A percentile compares a stretch with the other conserved stretches of the same genome.
Conservation (phyloP, 257 asterid genomes). For the Penstemon newberryi region DNA sequence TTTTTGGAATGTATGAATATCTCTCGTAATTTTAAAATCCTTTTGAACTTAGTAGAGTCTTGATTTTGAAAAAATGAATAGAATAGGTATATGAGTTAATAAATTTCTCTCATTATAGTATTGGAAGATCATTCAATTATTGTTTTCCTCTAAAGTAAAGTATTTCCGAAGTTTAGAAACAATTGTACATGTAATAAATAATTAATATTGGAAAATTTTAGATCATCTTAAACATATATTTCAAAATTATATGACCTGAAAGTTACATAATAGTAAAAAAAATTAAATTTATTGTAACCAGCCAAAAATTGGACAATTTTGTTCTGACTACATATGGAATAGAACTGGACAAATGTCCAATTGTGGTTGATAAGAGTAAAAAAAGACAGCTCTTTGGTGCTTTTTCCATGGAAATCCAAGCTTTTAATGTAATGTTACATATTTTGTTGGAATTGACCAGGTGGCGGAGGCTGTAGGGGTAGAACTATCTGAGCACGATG, state of each 20-base stretch:
- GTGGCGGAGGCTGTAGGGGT: conserved; percentile 52
- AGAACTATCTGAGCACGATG: conserved; percentile 66
- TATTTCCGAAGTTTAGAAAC: too few relatives aligned
- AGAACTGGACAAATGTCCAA: not conserved
- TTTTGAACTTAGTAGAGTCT: not conserved
- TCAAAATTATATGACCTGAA: not conserved
- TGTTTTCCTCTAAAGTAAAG: not conserved
- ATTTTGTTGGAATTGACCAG: conserved; percentile 27
- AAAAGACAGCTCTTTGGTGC: not conserved
- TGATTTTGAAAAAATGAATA: not conserved
- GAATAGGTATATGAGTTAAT: not conserved
- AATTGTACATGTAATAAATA: not conserved
- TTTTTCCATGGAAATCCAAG: not conserved
- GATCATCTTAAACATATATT: too few relatives aligned
- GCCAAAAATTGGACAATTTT: not conserved
- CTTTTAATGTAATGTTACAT: not conserved
- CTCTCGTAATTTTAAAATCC: not conserved
- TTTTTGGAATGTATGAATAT: not conserved
- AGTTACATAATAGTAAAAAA: not conserved
- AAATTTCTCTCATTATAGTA: not conserved
- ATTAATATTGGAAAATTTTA: too few relatives aligned
- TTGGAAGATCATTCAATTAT: not conserved
- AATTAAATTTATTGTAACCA: not conserved
- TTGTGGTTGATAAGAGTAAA: not conserved
- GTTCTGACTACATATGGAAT: too few relatives aligned